Evolutionary conservation across 2,329 filamentous ascomycete genomes (phyloP), one percentile per base, ranked within the genome.

Genomic region (Rutstroemia sp.): DNA sequence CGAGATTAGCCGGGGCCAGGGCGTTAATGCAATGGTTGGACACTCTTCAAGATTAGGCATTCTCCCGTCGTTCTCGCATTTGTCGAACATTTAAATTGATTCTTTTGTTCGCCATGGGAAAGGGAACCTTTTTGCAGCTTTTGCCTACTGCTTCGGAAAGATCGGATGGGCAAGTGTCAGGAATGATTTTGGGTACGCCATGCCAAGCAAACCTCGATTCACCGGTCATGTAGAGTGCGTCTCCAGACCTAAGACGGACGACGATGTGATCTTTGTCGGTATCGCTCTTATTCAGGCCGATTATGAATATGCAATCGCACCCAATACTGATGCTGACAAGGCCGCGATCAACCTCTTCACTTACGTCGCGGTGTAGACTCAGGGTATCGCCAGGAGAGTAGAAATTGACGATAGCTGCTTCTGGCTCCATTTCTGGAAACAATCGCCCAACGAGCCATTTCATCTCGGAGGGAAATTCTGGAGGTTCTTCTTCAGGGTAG

Each of bases 31-130:
- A 45, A 8, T 17, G 19, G 19, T 7, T 12, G 42, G n/a, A 21
- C 8, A 45, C n/a, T 12, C 19, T 45, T 45, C 39, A 40, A 39
- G 36, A 51, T 45, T 25, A 21, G 40, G 12, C 8, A 14, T n/a
- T 25, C 34, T 12, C 34, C 8, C 42, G 40, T 25, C 46, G 52
- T 42, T 61, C 80, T 67, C 75, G 81, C 87, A 96, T 95, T 72
- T 97, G 92, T 60, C 92, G 79, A 9, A 96, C 88, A 70, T 97
- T 97, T 48, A 97, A 69, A 69, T 97, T 97, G 65, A 97, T 83
- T 60, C 92, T 79, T 73, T 96, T 96, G 48, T 81, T 83, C 59
- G 74, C 75, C 88, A 97, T 92, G 92, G 92, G 97, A 1, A 88
- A 89, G 63, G 77, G 80, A 89, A 91, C 96, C 42, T 76, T 76